A percentile compares a stretch with the other conserved stretches of the same genome.
phyloP scores from a whole-genome alignment of 257 asterid genomes.

The Verbascum thapsus region DNA sequence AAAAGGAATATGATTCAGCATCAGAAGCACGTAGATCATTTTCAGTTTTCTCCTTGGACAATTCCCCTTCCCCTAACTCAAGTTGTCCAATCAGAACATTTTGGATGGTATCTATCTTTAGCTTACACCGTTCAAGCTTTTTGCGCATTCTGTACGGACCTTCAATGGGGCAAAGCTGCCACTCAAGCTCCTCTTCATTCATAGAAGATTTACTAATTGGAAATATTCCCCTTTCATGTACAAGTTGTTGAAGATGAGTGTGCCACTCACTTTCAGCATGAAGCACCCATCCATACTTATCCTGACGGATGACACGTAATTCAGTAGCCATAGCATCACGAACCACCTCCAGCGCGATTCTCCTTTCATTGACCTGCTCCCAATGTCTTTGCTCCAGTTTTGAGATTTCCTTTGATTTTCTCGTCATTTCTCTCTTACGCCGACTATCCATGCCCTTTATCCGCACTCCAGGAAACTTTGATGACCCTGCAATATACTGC shows the following conservation, averaged over 20 bases:
- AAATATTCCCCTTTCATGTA: conserved; percentile 94
- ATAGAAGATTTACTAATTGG: conserved; percentile 62
- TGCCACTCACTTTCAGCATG: conserved; percentile 99
- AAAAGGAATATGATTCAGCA: conserved; percentile 54
- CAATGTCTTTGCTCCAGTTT: conserved; percentile 79
- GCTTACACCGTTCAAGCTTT: conserved; percentile 83
- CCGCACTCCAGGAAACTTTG: conserved; percentile 94
- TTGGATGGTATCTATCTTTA: conserved; percentile 71
- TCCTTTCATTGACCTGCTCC: conserved; percentile 95
- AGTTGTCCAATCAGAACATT: conserved; percentile 67
- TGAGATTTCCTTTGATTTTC: conserved; percentile 68
- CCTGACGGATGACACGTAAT: conserved; percentile 95
- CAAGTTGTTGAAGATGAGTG: conserved; percentile 89
- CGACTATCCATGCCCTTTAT: conserved; percentile 94
- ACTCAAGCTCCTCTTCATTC: conserved; percentile 75
- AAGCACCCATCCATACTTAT: conserved; percentile 99
- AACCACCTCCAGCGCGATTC: conserved; percentile 91
- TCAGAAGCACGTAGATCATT: conserved; percentile 56
- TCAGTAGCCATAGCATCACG: conserved; percentile 96
- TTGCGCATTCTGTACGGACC: conserved; percentile 99
- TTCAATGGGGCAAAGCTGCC: conserved; percentile 98
- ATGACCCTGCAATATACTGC: conserved; percentile 84
- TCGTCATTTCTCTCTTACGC: conserved; percentile 84
- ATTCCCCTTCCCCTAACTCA: conserved; percentile 64
- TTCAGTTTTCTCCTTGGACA: conserved; percentile 67